A percentile compares a stretch with the other conserved stretches of the same genome.
Conservation (phyloP, 495 filamentous ascomycete genomes). For the Echria macrotheca region DNA sequence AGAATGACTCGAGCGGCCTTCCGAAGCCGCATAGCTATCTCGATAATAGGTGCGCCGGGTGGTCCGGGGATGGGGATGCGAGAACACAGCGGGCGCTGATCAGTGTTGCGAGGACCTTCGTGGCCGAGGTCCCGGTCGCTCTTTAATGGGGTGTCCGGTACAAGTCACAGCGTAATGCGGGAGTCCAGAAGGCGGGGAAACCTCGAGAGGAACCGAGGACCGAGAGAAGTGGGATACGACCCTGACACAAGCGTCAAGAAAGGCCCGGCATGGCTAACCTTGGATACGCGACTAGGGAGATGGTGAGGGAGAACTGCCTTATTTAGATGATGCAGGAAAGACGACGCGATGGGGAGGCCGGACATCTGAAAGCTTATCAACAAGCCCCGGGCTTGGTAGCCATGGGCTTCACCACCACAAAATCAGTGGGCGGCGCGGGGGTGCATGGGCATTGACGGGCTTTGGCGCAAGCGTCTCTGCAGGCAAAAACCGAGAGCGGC, state of each 20-base stretch:
- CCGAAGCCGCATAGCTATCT: conserved; percentile 53
- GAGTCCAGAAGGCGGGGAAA: conserved; percentile 16
- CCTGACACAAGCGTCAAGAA: neutral
- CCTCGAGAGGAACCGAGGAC: neutral
- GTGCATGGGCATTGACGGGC: too few species aligned
- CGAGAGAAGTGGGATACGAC: neutral
- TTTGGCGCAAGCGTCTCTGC: too few species aligned
- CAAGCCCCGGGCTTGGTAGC: too few species aligned
- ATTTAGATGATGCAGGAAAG: too few species aligned
- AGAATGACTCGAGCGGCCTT: conserved; percentile 90
- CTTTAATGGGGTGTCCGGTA: too few species aligned
- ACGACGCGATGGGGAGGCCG: too few species aligned
- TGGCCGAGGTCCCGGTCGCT: too few species aligned
- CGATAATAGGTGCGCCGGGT: neutral
- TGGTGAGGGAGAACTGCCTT: too few species aligned
- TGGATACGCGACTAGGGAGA: neutral
- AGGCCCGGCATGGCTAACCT: neutral
- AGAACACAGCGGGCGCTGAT: neutral
- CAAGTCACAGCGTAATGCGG: neutral
- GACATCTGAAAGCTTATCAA: too few species aligned
- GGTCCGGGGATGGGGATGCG: neutral
- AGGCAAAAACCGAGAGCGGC: too few species aligned
- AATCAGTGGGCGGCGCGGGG: too few species aligned
- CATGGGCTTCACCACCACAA: too few species aligned
- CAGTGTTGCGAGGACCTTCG: neutral